Evolutionary conservation across 176 grass and related monocot genomes (phyloP), one percentile per base, ranked within the genome.

Genomic region (Oryza coarctata): DNA sequence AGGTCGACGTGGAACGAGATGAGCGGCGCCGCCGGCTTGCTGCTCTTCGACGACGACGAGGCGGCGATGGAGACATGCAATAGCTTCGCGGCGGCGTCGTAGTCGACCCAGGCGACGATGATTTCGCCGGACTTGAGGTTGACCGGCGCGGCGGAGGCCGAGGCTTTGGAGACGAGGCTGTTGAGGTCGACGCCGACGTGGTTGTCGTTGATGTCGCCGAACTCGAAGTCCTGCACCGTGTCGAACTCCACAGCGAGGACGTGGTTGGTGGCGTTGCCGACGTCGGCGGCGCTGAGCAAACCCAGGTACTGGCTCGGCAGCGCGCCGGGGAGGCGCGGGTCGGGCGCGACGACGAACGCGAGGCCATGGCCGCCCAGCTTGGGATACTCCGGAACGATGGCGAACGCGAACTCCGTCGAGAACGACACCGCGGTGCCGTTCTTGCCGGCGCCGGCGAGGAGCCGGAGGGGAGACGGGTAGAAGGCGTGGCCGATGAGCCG

Each of bases 211-310:
- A 97, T 87, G 70, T 97, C 95, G 17, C 68, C 78, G 87, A 97
- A 94, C 85, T 97, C 95, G 65, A 94, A 94, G 87, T 97, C 92
- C 90, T 94, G 90, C 12, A 97, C 92, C 27, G 95, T 97, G 77
- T 97, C 92, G 78, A 97, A 97, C 88, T 97, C 95, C 2, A 97
- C 63, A 45, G 95, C 92, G 74, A 97, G 92, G 12, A 97, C 36
- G 73, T 97, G 95, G 86, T 97, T 94, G 34, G 88, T 91, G 28
- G 78, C 64, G 81, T 97, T 97, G 33, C 95, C 92, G 17, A 69
- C 3, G 76, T 92, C 88, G 39, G 27, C 49, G 73, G 90, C 77
- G 90, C 84, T 87, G 80, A 94, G 58, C 4, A 97, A 62, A 3
- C 94, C 95, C 0, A 97, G 86, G 69, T 94, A 97, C 85, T 94